Base-by-base conservation (phyloP, 345 rosid genomes). In the Brassica incana region DNA sequence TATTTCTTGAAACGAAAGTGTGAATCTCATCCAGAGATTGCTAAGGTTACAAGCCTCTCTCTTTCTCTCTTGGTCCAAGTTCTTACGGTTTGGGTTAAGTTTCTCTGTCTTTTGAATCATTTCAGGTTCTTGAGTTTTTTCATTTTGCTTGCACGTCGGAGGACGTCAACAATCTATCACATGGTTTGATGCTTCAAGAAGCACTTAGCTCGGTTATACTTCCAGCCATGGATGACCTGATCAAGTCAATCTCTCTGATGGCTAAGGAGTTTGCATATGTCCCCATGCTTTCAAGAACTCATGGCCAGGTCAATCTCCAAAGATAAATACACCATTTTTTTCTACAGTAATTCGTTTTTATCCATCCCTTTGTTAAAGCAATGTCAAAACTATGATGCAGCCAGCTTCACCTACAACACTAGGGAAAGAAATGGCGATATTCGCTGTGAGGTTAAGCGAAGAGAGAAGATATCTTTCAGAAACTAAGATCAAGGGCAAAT, bases 91-190 rank as follows among this genome's bases (percentile, higher is more conserved):
- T 33, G 36, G 36, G 9, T 36, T 40, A 6, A 48, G 45, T 7
- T 11, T 25, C 4, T 6, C 3, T 3, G 43, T 65, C 59, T 68
- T 68, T 16, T 7, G 32, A 1, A 58, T 5, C 2, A 4, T 43
- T 72, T 18, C 86, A 93, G 99, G 98, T 93, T 77, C 90, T 90
- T 75, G 97, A 95, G 79, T 95, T 90, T 83, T 91, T 95, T 76
- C 99, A 93, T 86, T 93, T 91, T 77, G 95, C 98, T 86, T 95
- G 97, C 81, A 91, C 98, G 6, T 93, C 98, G 0, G 99, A 93
- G 81, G 99, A 95, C 79, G 91, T 93, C 79, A 95, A 91, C 87
- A 95, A 93, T 80, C 93, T 95, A 83, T 95, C 45, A 10, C 45
- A 40, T 9, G 45, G 45, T 40, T 40, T 40, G 45, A 40, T 40